Conservation (phyloP, 2,329 filamentous ascomycete species). For the Apiospora arundinis region DNA sequence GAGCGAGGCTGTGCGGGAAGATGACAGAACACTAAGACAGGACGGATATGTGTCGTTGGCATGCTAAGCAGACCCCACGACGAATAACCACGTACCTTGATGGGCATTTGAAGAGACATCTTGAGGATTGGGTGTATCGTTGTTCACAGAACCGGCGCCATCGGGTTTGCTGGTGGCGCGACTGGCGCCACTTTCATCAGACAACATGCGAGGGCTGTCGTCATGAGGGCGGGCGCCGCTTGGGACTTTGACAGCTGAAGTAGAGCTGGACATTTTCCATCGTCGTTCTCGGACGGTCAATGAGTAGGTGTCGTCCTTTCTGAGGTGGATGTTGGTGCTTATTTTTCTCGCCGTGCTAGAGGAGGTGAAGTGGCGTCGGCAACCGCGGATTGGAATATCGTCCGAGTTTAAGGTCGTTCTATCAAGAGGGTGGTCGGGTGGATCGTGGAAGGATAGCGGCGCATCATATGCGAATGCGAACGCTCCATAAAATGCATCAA, state of each 20-base stretch:
- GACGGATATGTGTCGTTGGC: neutral
- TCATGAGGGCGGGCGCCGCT: slow-evolving; percentile 29
- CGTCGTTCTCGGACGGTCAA: slow-evolving; percentile 22
- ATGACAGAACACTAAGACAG: neutral
- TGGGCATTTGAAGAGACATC: neutral
- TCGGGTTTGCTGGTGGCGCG: slow-evolving; percentile 7
- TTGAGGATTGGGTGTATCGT: neutral
- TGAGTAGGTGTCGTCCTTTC: neutral
- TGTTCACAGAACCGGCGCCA: neutral
- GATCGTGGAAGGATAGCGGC: slow-evolving; percentile 2
- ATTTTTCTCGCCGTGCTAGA: neutral
- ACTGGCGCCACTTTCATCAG: slow-evolving; percentile 7
- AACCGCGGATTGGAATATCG: slow-evolving; percentile 12
- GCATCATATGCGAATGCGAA: slow-evolving; percentile 1
- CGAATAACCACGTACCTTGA: neutral
- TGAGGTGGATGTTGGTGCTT: neutral
- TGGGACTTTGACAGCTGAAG: slow-evolving; percentile 31
- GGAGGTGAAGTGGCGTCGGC: neutral
- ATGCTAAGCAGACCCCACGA: neutral
- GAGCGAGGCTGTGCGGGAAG: neutral
- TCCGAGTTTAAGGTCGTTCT: neutral
- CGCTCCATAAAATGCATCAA: slow-evolving; percentile 4
- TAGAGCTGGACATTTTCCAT: slow-evolving; percentile 39
- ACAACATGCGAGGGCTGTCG: slow-evolving; percentile 5
- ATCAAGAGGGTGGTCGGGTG: neutral